Evolutionary conservation across 129 eudicot species (phyloP).

Genomic region (Pulicaria dysenterica): DNA sequence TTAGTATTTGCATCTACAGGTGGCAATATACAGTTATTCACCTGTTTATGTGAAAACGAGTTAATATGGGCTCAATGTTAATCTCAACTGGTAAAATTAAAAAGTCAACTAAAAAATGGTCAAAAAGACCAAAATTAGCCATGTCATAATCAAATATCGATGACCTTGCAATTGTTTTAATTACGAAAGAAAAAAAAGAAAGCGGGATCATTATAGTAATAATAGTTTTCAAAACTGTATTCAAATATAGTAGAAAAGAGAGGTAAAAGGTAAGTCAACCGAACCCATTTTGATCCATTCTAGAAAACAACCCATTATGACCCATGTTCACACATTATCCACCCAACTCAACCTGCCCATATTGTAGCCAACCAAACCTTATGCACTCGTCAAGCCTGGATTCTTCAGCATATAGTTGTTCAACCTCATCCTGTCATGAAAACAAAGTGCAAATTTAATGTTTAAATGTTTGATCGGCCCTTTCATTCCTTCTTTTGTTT

Average conservation of each 20-base stretch:
- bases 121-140: neutral
- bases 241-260: neutral
- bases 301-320: neutral
- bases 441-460: constrained; percentile 11
- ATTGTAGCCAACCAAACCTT: constrained; percentile 50
- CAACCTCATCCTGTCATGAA: constrained; percentile 62
- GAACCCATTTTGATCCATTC: neutral
- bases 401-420: constrained; percentile 50
- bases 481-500: neutral
- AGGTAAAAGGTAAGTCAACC: neutral
- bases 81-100: neutral
- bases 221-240: neutral
- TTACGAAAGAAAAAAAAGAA: no score
- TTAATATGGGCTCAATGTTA: neutral
- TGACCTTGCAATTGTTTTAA: neutral
- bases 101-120: constrained; percentile 1
- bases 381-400: constrained; percentile 60
- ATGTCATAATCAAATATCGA: neutral
- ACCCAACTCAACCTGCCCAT: neutral
- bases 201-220: neutral
- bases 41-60: neutral
- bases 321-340: neutral
- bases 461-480: neutral
- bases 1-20: neutral
- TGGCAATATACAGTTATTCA: neutral